phyloP scores from a whole-genome alignment of 257 asterid species.

The Solanum chilense region DNA sequence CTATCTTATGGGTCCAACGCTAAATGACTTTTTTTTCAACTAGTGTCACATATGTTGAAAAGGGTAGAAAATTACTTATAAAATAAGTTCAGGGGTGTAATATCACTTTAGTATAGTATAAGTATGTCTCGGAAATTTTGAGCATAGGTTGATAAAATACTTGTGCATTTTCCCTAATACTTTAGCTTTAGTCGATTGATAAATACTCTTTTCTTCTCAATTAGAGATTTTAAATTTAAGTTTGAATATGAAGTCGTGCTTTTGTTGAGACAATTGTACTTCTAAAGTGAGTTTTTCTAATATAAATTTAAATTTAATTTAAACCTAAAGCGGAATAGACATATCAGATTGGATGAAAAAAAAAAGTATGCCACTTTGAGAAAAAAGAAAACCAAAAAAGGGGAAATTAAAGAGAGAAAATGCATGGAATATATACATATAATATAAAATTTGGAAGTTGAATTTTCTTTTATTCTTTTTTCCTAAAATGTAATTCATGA shows the following conservation, averaged over 20 bases:
- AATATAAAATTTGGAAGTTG: neutral
- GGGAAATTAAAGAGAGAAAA: neutral
- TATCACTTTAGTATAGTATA: too few species aligned
- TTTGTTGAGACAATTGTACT: neutral
- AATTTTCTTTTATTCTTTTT: neutral
- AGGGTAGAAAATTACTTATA: too few species aligned
- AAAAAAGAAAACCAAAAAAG: neutral
- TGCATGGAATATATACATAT: neutral
- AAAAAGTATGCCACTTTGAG: neutral
- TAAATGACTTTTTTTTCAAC: too few species aligned
- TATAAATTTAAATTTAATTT: too few species aligned
- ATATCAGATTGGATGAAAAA: neutral
- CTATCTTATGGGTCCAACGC: too few species aligned
- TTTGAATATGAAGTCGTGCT: neutral
- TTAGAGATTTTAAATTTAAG: accelerated
- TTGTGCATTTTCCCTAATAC: too few species aligned
- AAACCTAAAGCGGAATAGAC: neutral
- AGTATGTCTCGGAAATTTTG: too few species aligned
- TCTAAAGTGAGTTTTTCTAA: neutral
- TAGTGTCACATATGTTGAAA: too few species aligned
- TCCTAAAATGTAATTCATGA: neutral
- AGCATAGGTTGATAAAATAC: accelerated
- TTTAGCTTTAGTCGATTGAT: too few species aligned
- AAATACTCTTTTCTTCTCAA: too few species aligned
- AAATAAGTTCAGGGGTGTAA: too few species aligned